phyloP scores from a whole-genome alignment of 2,329 filamentous ascomycete genomes.

The Xylaria digitata region DNA sequence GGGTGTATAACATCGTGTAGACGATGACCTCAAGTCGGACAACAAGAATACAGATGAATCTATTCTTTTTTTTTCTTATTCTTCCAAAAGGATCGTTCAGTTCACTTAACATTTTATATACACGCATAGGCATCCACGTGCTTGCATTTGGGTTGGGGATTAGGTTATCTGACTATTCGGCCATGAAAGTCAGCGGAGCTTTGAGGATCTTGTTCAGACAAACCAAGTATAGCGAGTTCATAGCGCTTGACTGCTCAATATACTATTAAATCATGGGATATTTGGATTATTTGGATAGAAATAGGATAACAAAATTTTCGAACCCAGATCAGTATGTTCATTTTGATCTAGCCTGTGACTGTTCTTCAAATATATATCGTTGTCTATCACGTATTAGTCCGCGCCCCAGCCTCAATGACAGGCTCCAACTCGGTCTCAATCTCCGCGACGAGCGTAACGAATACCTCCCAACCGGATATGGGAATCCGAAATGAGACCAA shows the following conservation, averaged over 20 bases:
- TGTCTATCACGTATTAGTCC: too few relatives aligned
- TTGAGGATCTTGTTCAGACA: neutral
- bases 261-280: neutral
- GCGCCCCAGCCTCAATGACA: too few relatives aligned
- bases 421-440: too few relatives aligned
- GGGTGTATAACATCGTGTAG: slow-evolving; percentile 75
- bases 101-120: slow-evolving; percentile 4
- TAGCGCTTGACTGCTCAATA: neutral
- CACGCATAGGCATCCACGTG: slow-evolving; percentile 23
- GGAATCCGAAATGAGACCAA: too few relatives aligned
- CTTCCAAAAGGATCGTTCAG: neutral
- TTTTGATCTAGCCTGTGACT: too few relatives aligned
- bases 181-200: slow-evolving; percentile 10
- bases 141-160: slow-evolving; percentile 1
- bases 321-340: neutral
- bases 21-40: neutral
- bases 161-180: neutral
- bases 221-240: neutral
- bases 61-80: neutral
- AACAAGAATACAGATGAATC: neutral
- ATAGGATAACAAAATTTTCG: neutral
- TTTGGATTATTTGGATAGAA: neutral
- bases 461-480: too few relatives aligned
- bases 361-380: too few relatives aligned
- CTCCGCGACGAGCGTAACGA: too few relatives aligned